phyloP scores from a whole-genome alignment of 2,329 filamentous ascomycete species.

The Trichoderma guizhouense region DNA sequence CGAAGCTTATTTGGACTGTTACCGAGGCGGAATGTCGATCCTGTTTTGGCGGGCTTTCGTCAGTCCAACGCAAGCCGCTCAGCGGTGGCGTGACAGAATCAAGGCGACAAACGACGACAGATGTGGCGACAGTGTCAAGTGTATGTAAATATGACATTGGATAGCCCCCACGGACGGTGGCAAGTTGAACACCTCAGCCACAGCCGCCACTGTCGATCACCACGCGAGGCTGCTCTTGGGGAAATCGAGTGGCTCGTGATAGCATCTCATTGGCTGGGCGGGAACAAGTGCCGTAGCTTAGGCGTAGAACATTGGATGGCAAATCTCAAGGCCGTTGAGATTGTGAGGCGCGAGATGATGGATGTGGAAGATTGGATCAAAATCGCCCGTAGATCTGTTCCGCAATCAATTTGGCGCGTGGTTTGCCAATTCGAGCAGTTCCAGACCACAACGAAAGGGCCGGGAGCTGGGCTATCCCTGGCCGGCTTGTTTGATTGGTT shows the following conservation, averaged over 20 bases:
- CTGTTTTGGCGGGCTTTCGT: neutral
- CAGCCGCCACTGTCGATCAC: slow-evolving; percentile 11
- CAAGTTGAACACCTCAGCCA: neutral
- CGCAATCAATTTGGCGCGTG: neutral
- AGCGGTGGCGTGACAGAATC: neutral
- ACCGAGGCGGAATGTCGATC: neutral
- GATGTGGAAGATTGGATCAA: neutral
- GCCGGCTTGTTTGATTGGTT: neutral
- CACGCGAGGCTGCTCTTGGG: neutral
- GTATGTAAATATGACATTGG: too few species aligned
- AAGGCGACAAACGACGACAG: neutral
- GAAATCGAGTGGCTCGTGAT: neutral
- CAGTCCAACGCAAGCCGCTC: neutral
- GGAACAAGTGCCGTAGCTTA: neutral
- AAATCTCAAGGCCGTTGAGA: neutral
- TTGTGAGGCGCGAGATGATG: neutral
- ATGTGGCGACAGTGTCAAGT: neutral
- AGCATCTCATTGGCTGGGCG: neutral
- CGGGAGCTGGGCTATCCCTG: neutral
- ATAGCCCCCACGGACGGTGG: neutral
- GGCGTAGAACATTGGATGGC: neutral
- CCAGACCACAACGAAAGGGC: neutral
- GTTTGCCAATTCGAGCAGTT: neutral
- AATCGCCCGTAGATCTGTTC: neutral
- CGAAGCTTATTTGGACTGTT: neutral